phyloP scores from a whole-genome alignment of 345 rosid species.

The Conringia planisiliqua region DNA sequence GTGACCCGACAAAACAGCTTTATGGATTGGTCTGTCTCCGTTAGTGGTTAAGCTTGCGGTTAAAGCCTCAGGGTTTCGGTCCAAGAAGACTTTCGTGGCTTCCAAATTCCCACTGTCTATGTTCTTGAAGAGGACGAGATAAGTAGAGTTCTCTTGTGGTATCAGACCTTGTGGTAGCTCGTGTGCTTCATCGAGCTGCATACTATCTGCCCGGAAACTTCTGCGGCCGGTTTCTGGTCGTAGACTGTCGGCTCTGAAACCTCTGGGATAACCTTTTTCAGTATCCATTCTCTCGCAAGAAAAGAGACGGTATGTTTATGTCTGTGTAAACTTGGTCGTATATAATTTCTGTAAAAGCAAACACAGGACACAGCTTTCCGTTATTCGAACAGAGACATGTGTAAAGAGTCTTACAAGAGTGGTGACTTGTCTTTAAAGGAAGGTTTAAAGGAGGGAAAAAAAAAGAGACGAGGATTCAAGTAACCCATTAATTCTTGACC shows the following conservation, averaged over 20 bases:
- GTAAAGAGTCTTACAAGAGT: slow-evolving; percentile 7
- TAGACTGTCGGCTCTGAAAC: slow-evolving; percentile 28
- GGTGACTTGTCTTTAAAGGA: slow-evolving; percentile 11
- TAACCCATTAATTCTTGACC: not conserved
- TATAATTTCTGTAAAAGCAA: not conserved
- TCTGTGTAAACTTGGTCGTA: not conserved
- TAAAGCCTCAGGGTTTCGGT: slow-evolving; percentile 34
- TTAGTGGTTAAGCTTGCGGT: slow-evolving; percentile 51
- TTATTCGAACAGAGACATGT: slow-evolving; percentile 11
- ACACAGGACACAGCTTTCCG: not conserved
- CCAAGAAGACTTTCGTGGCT: slow-evolving; percentile 42
- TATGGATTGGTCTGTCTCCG: slow-evolving; percentile 62
- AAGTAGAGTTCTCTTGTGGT: slow-evolving; percentile 23
- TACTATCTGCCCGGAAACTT: slow-evolving; percentile 27
- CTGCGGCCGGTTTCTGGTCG: slow-evolving; percentile 6
- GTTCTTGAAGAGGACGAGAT: slow-evolving; percentile 48
- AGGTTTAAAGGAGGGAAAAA: slow-evolving; percentile 8
- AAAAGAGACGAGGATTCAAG: not conserved
- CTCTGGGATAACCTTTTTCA: slow-evolving; percentile 28
- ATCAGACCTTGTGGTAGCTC: slow-evolving; percentile 2
- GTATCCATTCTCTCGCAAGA: slow-evolving; percentile 25
- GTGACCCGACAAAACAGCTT: slow-evolving; percentile 66
- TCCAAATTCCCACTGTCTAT: slow-evolving; percentile 58
- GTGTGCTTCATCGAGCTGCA: slow-evolving; percentile 20
- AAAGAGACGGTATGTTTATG: not conserved